Percentiles rank a stretch among this genome's conserved stretches.
Evolutionary conservation across 2,329 filamentous ascomycete genomes (phyloP).

Genomic region (Cucurbitaria berberidis): DNA sequence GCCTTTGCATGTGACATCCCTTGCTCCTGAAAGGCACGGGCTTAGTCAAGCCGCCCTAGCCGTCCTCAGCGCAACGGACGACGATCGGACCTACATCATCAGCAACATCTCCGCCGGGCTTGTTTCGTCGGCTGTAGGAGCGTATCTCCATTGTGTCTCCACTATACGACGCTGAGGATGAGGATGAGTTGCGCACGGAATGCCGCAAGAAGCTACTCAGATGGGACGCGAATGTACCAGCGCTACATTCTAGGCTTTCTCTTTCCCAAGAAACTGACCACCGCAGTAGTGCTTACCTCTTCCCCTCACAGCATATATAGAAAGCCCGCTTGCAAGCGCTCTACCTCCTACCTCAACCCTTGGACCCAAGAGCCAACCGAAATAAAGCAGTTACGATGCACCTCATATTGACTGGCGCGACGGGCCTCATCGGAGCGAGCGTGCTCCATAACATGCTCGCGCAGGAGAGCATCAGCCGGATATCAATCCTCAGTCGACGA

Average conservation of each 20-base stretch:
- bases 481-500: constrained; percentile 71
- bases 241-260: not conserved
- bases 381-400: constrained; percentile 36
- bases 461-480: constrained; percentile 61
- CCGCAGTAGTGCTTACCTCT: not conserved
- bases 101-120: constrained; percentile 1
- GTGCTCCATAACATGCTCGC: constrained; percentile 48
- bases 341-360: not conserved
- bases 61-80: constrained; percentile 6
- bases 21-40: constrained; percentile 7
- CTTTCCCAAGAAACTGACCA: not conserved
- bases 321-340: not conserved
- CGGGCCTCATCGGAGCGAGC: constrained; percentile 50
- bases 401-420: constrained; percentile 54
- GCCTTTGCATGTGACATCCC: too few species aligned
- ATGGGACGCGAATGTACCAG: not conserved
- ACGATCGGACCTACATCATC: constrained; percentile 7
- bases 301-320: not conserved
- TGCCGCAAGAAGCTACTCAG: not conserved
- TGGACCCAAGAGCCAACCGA: not conserved
- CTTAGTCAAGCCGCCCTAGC: constrained; percentile 13
- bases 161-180: not conserved
- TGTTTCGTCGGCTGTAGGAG: not conserved
- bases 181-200: not conserved
- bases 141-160: not conserved